A percentile compares a stretch with the other conserved stretches of the same genome.
Evolutionary conservation across 2,329 filamentous ascomycete genomes (phyloP).

Genomic region (Ascochyta lentis): DNA sequence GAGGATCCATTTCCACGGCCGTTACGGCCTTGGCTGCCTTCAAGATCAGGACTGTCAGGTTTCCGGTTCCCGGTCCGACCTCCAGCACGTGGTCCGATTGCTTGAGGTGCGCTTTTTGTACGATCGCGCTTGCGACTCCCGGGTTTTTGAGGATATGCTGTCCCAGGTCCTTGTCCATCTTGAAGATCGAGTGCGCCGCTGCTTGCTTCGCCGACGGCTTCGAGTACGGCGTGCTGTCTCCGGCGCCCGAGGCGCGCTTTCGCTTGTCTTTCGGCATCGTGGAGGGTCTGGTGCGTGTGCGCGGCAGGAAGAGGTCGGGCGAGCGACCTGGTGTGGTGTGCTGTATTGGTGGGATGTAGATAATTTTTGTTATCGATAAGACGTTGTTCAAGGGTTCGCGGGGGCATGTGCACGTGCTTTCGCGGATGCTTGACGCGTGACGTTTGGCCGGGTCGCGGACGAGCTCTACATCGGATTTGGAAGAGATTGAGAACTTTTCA

Average conservation of each 20-base stretch:
- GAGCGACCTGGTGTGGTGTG: not conserved
- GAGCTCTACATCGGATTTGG: not conserved
- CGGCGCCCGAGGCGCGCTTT: constrained; percentile 41
- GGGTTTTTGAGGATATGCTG: constrained; percentile 94
- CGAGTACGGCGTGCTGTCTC: constrained; percentile 53
- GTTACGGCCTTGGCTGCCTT: constrained; percentile 84
- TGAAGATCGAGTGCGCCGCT: constrained; percentile 84
- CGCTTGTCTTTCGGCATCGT: constrained; percentile 57
- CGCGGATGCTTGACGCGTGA: constrained; percentile 19
- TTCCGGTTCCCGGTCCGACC: constrained; percentile 88
- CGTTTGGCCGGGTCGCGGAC: constrained; percentile 5
- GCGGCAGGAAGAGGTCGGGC: not conserved
- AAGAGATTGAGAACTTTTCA: not conserved
- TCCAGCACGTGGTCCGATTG: constrained; percentile 88
- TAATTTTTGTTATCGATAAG: constrained; percentile 34
- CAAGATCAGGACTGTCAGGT: constrained; percentile 86
- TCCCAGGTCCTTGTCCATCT: constrained; percentile 92
- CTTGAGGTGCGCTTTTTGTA: constrained; percentile 86
- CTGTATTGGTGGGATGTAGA: constrained; percentile 19
- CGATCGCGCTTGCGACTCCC: constrained; percentile 80
- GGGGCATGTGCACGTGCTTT: constrained; percentile 23
- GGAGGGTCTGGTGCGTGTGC: constrained; percentile 1
- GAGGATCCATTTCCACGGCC: constrained; percentile 89
- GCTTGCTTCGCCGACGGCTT: constrained; percentile 56
- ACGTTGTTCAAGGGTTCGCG: constrained; percentile 15